phyloP scores from a whole-genome alignment of 2,329 filamentous ascomycete species.

The Xylariaceae sp. region DNA sequence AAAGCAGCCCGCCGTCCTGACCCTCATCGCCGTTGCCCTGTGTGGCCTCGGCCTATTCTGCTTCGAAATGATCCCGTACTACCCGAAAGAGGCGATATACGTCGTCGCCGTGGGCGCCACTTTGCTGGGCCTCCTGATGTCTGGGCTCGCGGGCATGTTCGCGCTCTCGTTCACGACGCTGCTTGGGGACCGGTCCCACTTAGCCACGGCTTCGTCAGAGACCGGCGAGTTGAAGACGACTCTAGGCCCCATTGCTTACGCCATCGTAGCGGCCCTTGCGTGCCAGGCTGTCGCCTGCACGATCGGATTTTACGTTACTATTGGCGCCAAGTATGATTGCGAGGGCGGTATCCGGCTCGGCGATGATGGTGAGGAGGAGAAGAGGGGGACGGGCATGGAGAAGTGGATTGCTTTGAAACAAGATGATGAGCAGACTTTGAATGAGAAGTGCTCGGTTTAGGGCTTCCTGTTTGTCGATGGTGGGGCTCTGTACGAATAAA shows the following conservation, averaged over 20 bases:
- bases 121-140: constrained; percentile 5
- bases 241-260: constrained; percentile 5
- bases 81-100: constrained; percentile 2
- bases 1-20: constrained; percentile 2
- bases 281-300: constrained; percentile 8
- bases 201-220: neutral
- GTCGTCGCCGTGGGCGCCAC: constrained; percentile 2
- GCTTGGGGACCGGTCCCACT: neutral
- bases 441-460: no score
- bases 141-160: constrained; percentile 9
- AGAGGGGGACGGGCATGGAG: no score
- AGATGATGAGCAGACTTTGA: no score
- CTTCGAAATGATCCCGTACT: constrained; percentile 5
- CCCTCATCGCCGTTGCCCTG: constrained; percentile 5
- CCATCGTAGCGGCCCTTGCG: neutral
- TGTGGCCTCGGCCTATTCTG: constrained; percentile 5
- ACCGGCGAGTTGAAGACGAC: neutral
- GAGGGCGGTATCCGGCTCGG: constrained; percentile 6
- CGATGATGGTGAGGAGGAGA: no score
- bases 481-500: no score
- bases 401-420: no score
- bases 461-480: no score
- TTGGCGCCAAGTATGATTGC: constrained; percentile 15
- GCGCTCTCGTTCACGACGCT: constrained; percentile 3
- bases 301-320: constrained; percentile 14